Base-by-base conservation (phyloP, 2,329 filamentous ascomycete genomes). In the Tolypocladium ovalisporum region DNA sequence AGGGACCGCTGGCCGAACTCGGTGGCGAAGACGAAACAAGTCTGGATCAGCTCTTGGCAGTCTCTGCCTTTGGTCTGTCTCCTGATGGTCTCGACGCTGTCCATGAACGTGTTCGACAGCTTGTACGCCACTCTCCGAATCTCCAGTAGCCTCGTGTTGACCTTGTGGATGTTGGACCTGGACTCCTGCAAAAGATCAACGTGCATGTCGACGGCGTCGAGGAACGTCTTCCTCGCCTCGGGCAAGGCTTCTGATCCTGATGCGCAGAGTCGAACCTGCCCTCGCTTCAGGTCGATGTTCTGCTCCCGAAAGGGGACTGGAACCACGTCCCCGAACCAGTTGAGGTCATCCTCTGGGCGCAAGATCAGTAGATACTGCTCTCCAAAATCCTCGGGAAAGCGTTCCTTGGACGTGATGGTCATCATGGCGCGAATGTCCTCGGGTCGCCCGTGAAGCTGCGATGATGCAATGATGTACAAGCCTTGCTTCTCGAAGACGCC, bases 11-110 rank as follows among this genome's bases (percentile, higher is more conserved):
- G 93, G 51, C 94, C 94, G 64, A 99, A 99, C 70, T 99, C 94
- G 0, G 94, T 97, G n/a, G 94, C 94, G 67, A 97, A 99, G 44
- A 95, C 89, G 71, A 97, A 99, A 73, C 93, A 99, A 6, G 91
- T 96, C 71, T 99, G 94, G 62, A 99, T 94, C 35, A 99, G 83
- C 67, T 99, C 94, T 66, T 96, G 91, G 69, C 93, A 96, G 62
- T 94, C 88, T 62, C 93, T 82, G 10, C 87, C 89, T 58, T 82
- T 80, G 1, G 91, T 91, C 71, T 99, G 93, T 63, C 85, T 86
- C 62, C 91, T 83, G 62, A 99, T 94, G 61, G 90, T 90, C 69
- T 96, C 90, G 51, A 99, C 94, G 68, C 91, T 97, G 71, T 97
- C 93, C 90, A 99, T 97, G 73, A 99, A 97, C 8, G 91, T 90